A percentile compares a stretch with the other conserved stretches of the same genome.
Evolutionary conservation across 2,329 filamentous ascomycete genomes (phyloP).

Genomic region (Fusarium longipes): DNA sequence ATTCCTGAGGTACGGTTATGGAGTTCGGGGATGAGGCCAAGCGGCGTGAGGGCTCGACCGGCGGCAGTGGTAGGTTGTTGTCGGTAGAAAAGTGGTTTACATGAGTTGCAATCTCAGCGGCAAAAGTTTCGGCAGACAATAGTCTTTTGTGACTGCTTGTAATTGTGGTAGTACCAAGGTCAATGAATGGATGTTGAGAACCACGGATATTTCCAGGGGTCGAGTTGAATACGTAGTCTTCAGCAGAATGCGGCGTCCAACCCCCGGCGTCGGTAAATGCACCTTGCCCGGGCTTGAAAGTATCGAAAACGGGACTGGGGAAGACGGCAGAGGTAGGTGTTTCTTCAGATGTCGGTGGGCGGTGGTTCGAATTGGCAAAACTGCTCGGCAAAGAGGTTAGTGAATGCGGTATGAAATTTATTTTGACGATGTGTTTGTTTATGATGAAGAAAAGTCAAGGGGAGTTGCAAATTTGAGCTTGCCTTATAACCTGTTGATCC

Average conservation of each 20-base stretch:
- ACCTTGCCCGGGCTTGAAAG: slow-evolving; percentile 61
- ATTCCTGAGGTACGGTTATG: slow-evolving; percentile 49
- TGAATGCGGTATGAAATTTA: slow-evolving; percentile 36
- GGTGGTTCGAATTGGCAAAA: slow-evolving; percentile 73
- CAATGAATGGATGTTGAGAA: slow-evolving; percentile 58
- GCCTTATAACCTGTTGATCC: slow-evolving; percentile 67
- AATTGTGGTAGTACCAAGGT: slow-evolving; percentile 56
- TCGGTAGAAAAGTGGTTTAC: slow-evolving; percentile 69
- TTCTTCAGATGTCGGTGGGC: slow-evolving; percentile 68
- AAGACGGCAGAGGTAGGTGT: slow-evolving; percentile 66
- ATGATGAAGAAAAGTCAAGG: slow-evolving; percentile 6
- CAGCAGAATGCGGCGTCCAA: slow-evolving; percentile 72
- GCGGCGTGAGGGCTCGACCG: slow-evolving; percentile 68
- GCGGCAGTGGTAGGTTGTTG: slow-evolving; percentile 64
- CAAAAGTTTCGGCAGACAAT: slow-evolving; percentile 62
- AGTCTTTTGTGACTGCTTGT: slow-evolving; percentile 60
- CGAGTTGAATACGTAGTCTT: slow-evolving; percentile 74
- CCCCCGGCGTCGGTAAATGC: slow-evolving; percentile 62
- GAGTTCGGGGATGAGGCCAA: slow-evolving; percentile 68
- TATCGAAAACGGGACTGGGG: slow-evolving; percentile 67
- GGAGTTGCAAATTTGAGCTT: slow-evolving; percentile 46
- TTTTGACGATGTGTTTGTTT: slow-evolving; percentile 24
- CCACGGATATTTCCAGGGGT: slow-evolving; percentile 69
- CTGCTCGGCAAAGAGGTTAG: slow-evolving; percentile 57
- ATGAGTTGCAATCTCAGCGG: slow-evolving; percentile 68